Percentiles rank a stretch among this genome's conserved stretches.
Conservation (phyloP, 495 filamentous ascomycete species). For the Aspergillus ostianus region DNA sequence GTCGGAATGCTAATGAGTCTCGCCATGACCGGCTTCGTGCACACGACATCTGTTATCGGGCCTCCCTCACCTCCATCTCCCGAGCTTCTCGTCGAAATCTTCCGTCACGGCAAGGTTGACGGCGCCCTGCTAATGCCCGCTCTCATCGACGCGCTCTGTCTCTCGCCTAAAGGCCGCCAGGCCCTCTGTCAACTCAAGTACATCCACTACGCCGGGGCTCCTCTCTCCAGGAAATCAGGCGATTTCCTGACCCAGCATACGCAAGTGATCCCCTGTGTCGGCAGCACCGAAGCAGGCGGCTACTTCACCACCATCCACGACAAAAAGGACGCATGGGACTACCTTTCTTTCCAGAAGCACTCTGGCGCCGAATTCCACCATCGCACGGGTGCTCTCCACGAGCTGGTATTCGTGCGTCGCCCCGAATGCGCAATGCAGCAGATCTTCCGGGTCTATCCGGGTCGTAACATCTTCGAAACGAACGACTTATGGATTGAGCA, state of each 20-base stretch:
- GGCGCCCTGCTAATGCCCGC: constrained; percentile 16
- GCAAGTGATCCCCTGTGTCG: constrained; percentile 13
- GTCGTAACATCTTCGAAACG: constrained; percentile 21
- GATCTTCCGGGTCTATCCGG: constrained; percentile 29
- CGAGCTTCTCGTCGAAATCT: constrained; percentile 10
- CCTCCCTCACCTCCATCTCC: constrained; percentile 16
- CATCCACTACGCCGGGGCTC: constrained; percentile 28
- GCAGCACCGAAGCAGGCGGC: constrained; percentile 28
- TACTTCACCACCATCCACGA: constrained; percentile 19
- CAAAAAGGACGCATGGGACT: constrained; percentile 21
- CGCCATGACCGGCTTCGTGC: constrained; percentile 14
- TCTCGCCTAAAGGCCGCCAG: constrained; percentile 13
- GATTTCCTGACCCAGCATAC: constrained; percentile 17
- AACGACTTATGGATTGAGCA: constrained; percentile 31
- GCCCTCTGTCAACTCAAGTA: constrained; percentile 21
- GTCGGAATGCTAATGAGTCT: constrained; percentile 20
- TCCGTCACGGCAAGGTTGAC: constrained; percentile 8
- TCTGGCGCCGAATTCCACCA: constrained; percentile 21
- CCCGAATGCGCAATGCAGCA: constrained; percentile 17
- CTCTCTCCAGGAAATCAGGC: constrained; percentile 20
- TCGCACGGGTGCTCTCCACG: constrained; percentile 19
- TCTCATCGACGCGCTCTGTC: constrained; percentile 19
- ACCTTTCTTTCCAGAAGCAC: constrained; percentile 20
- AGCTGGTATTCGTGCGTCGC: constrained; percentile 25
- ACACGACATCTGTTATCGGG: constrained; percentile 22